phyloP scores from a whole-genome alignment of 2,329 filamentous ascomycete genomes.

The Dactylellina drechsleri region DNA sequence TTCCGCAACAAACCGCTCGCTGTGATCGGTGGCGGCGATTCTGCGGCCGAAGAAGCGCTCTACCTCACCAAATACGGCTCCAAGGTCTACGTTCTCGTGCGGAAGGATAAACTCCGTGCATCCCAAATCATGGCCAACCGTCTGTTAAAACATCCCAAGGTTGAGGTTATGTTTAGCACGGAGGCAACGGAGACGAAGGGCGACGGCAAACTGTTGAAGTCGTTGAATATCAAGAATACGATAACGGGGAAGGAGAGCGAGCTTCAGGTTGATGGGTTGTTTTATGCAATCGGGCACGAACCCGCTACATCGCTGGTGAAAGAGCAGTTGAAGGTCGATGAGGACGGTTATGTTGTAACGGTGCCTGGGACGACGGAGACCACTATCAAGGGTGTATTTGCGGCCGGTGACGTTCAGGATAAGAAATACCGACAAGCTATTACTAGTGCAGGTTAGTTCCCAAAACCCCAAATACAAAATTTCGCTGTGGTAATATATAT shows the following conservation, averaged over 20 bases:
- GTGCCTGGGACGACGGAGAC: constrained; percentile 88
- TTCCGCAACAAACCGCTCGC: constrained; percentile 96
- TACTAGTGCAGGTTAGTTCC: constrained; percentile 85
- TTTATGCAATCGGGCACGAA: constrained; percentile 97
- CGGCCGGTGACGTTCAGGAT: constrained; percentile 97
- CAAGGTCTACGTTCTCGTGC: constrained; percentile 92
- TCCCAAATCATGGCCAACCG: constrained; percentile 92
- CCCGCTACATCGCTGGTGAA: constrained; percentile 91
- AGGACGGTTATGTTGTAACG: constrained; percentile 90
- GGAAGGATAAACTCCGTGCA: constrained; percentile 84
- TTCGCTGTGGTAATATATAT: not conserved
- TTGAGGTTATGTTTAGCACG: constrained; percentile 87
- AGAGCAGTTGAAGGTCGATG: constrained; percentile 86
- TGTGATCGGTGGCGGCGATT: constrained; percentile 96
- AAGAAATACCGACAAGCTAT: constrained; percentile 98
- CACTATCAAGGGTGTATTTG: constrained; percentile 90
- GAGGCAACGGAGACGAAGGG: constrained; percentile 85
- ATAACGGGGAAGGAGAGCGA: constrained; percentile 79
- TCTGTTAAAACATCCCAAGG: constrained; percentile 83
- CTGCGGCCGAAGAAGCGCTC: constrained; percentile 94
- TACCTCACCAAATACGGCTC: constrained; percentile 98
- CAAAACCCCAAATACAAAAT: not conserved
- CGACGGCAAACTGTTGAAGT: constrained; percentile 83
- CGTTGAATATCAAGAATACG: constrained; percentile 82
- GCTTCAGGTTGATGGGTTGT: constrained; percentile 89